Evolutionary conservation across 345 rosid species (phyloP).

Genomic region (Eucalyptus marginata): DNA sequence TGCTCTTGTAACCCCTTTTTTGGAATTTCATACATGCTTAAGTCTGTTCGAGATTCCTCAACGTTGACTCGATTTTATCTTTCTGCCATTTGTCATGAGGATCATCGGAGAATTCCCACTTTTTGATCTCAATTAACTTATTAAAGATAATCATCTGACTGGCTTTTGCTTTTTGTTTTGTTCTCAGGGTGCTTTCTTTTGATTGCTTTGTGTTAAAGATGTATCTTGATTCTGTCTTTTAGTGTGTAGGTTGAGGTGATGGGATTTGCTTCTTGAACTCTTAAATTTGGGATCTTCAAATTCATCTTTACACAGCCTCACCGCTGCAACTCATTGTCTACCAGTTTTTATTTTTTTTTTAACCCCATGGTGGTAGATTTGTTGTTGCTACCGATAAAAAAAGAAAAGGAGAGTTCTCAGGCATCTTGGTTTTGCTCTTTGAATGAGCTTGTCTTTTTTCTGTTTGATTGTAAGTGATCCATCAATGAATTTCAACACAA

Average conservation of each 20-base stretch:
- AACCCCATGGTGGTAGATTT: not conserved
- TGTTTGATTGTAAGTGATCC: not conserved
- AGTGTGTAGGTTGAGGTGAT: not conserved
- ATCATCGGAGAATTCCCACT: not conserved
- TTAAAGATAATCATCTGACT: not conserved
- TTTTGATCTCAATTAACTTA: not conserved
- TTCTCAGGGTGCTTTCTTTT: not conserved
- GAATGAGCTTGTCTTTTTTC: not conserved
- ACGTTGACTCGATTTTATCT: not conserved
- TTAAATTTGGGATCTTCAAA: not conserved
- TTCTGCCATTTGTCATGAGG: not conserved
- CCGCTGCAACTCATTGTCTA: not conserved
- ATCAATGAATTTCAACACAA: not conserved
- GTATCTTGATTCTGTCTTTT: not conserved
- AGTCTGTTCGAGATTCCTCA: not conserved
- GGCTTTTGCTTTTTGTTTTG: not conserved
- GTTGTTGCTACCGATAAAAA: not conserved
- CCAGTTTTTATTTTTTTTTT: not conserved
- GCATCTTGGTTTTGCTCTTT: not conserved
- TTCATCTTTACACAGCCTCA: not conserved
- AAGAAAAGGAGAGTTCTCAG: not conserved
- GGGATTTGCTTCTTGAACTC: not conserved
- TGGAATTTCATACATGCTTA: not conserved
- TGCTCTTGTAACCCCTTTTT: not conserved
- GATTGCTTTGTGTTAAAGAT: not conserved